These are phyloP conservation scores for Astrephomene gubernaculifera DNA, from an alignment of 139 green algal species.

Conservation along the genomic window DNA sequence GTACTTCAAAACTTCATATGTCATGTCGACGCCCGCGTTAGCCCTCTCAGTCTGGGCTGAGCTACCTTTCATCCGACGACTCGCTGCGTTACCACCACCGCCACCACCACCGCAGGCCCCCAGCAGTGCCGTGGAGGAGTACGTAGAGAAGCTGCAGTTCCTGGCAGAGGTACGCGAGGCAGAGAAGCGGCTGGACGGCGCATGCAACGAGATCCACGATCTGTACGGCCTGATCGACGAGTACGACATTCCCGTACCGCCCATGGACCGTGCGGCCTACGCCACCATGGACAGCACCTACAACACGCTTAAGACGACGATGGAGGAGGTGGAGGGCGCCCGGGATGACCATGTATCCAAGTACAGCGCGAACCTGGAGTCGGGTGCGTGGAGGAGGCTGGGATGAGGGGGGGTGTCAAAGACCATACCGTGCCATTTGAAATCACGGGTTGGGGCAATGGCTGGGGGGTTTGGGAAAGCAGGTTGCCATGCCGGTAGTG, in stretches of 20 bases:
- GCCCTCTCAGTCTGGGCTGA: no score
- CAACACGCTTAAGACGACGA: slow-evolving; percentile 68
- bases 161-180: slow-evolving; percentile 57
- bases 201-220: slow-evolving; percentile 68
- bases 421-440: no score
- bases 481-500: no score
- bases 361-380: slow-evolving; percentile 77
- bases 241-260: slow-evolving; percentile 72
- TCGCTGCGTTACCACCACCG: no score
- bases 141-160: slow-evolving; percentile 80
- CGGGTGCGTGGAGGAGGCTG: slow-evolving; percentile 45
- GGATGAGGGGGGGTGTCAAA: neutral
- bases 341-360: slow-evolving; percentile 75
- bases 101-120: neutral
- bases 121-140: slow-evolving; percentile 77
- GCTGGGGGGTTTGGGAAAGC: no score
- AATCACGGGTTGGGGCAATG: no score
- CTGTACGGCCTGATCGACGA: slow-evolving; percentile 81
- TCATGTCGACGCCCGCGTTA: no score
- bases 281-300: slow-evolving; percentile 76
- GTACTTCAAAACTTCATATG: no score
- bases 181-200: slow-evolving; percentile 56
- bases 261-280: slow-evolving; percentile 82
- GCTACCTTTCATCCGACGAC: no score
- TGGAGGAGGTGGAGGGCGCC: slow-evolving; percentile 77